Percentiles rank a stretch among this genome's conserved stretches.
phyloP scores from a whole-genome alignment of 2,329 filamentous ascomycete genomes.

The Fusarium palustre region DNA sequence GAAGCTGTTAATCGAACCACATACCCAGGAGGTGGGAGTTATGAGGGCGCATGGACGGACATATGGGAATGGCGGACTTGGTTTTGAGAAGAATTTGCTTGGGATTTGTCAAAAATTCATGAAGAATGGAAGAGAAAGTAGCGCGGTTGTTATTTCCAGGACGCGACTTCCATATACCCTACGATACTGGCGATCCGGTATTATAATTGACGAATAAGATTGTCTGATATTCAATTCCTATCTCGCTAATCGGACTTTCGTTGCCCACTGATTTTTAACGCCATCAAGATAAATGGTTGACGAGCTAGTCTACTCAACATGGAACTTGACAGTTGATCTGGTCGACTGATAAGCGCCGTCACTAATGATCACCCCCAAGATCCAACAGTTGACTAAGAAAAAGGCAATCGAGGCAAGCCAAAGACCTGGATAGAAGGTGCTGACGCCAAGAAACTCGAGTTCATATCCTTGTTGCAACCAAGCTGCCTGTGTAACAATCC shows the following conservation, averaged over 20 bases:
- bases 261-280: background rate
- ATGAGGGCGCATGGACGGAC: slow-evolving; percentile 44
- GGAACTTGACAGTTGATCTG: slow-evolving; percentile 32
- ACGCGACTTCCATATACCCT: slow-evolving; percentile 41
- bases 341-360: slow-evolving; percentile 62
- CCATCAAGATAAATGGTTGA: background rate
- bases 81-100: slow-evolving; percentile 35
- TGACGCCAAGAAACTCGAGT: slow-evolving; percentile 82
- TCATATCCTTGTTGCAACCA: slow-evolving; percentile 82
- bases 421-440: slow-evolving; percentile 86
- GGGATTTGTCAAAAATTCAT: slow-evolving; percentile 32
- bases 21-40: slow-evolving; percentile 48
- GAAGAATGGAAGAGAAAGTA: slow-evolving; percentile 21
- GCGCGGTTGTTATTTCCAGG: slow-evolving; percentile 15
- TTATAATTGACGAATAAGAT: slow-evolving; percentile 31
- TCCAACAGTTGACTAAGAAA: slow-evolving; percentile 88
- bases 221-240: slow-evolving; percentile 5
- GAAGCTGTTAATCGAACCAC: slow-evolving; percentile 42
- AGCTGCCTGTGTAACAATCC: slow-evolving; percentile 79
- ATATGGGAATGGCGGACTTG: slow-evolving; percentile 29
- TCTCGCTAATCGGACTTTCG: background rate
- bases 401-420: slow-evolving; percentile 82
- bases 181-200: slow-evolving; percentile 31
- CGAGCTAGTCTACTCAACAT: slow-evolving; percentile 34
- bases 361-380: slow-evolving; percentile 80